Evolutionary conservation across 2,329 filamentous ascomycete genomes (phyloP), one percentile per base, ranked within the genome.

Genomic region (Fusarium dimerum): DNA sequence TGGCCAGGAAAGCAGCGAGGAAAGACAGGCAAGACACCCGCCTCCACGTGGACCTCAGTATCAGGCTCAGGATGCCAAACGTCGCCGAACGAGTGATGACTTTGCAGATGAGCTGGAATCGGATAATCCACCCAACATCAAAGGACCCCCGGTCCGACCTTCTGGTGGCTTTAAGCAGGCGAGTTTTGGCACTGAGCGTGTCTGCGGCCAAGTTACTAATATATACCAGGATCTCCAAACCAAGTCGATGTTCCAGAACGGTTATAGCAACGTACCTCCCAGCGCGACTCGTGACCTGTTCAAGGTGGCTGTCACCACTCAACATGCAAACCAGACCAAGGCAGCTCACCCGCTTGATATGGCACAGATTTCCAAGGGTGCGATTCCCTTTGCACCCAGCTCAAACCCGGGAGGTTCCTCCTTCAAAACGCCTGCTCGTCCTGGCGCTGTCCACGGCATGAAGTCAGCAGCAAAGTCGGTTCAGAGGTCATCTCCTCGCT

Each of bases 331-430:
- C 59, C 83, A 88, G 38, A 72, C 76, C 47, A 86, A 88, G 68
- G 74, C 81, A 3, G 79, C 77, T 1, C 86, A 92, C 64, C 88
- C 89, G 2, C 77, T 92, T 66, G 90, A 94, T 62, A 92, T 93
- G 84, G 84, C 88, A n/a, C 89, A 93, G 67, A 86, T 93, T 54
- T 89, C 90, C 8, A 96, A 89, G 72, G 89, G 85, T n/a, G 86
- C 88, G 29, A 97, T 97, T 61, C 89, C 91, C 3, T 97, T 97
- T 67, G 91, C 91, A 7, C 83, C 92, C 17, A 85, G 84, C 54
- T 76, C 81, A 9, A 87, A 82, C 60, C 76, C 80, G 9, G 74
- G 76, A 30, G 80, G 70, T 15, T 71, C 72, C 43, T 74, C 79
- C n/a, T 82, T 84, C 74, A 92, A 92, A 76, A 89, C 88, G 15